A percentile compares a stretch with the other conserved stretches of the same genome.
Evolutionary conservation across 768 basidiomycete genomes (phyloP).

Genomic region (Cytidiella melzeri): DNA sequence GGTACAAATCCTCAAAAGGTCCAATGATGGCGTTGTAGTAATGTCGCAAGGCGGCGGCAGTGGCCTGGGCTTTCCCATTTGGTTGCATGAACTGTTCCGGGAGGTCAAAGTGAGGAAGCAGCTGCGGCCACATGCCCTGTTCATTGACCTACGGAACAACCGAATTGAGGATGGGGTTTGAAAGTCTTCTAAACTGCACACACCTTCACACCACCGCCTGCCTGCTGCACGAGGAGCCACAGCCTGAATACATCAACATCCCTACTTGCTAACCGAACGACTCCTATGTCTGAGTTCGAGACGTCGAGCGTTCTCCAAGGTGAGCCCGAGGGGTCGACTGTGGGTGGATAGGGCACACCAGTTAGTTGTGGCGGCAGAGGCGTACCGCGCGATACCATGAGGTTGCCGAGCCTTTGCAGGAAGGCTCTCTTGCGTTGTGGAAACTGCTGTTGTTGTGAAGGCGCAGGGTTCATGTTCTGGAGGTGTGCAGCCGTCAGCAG

Average conservation of each 20-base stretch:
- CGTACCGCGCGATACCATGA: constrained; percentile 50
- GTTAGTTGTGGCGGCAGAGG: constrained; percentile 76
- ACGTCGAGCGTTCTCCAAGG: constrained; percentile 64
- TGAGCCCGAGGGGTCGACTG: constrained; percentile 58
- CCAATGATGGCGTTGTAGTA: constrained; percentile 58
- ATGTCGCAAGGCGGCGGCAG: constrained; percentile 45
- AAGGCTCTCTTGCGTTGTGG: constrained; percentile 49
- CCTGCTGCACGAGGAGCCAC: constrained; percentile 53
- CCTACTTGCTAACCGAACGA: constrained; percentile 63
- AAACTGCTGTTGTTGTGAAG: constrained; percentile 20
- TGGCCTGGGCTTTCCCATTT: constrained; percentile 36
- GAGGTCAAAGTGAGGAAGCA: constrained; percentile 38
- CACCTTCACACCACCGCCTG: constrained; percentile 61
- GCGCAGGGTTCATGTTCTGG: constrained; percentile 22
- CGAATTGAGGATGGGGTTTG: constrained; percentile 1
- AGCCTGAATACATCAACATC: constrained; percentile 75
- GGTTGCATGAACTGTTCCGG: constrained; percentile 24
- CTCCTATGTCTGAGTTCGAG: constrained; percentile 49
- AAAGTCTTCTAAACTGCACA: constrained; percentile 17
- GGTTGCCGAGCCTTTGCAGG: constrained; percentile 49
- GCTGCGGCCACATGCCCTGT: constrained; percentile 55
- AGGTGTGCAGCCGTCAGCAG: constrained; percentile 25
- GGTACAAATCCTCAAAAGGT: constrained; percentile 70
- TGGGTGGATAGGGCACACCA: constrained; percentile 46
- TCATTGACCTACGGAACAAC: constrained; percentile 18